Conservation (phyloP, 1,284 basidiomycete species). For the Volvariella volvacea region DNA sequence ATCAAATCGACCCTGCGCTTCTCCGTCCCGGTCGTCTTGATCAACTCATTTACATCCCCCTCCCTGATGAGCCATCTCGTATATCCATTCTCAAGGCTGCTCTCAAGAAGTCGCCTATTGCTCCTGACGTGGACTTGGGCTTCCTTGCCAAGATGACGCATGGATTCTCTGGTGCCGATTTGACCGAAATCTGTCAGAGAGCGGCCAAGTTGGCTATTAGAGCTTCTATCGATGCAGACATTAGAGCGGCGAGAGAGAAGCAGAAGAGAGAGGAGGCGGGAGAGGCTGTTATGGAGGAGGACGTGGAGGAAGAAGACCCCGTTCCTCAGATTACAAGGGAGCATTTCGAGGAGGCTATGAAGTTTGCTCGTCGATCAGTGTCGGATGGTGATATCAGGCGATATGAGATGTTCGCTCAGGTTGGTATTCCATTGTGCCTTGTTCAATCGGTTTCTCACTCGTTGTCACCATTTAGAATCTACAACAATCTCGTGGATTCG, state of each 20-base stretch:
- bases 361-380: conserved; percentile 86
- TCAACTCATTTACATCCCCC: conserved; percentile 88
- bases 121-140: conserved; percentile 77
- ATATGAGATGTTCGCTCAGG: conserved; percentile 88
- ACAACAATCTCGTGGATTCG: conserved; percentile 83
- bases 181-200: conserved; percentile 98
- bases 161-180: conserved; percentile 98
- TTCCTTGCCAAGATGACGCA: conserved; percentile 94
- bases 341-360: conserved; percentile 99
- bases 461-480: conserved; percentile 49
- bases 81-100: conserved; percentile 87
- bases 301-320: conserved; percentile 71
- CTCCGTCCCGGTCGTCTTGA: conserved; percentile 98
- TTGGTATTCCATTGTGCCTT: conserved; percentile 22
- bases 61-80: conserved; percentile 91
- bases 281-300: conserved; percentile 70
- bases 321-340: conserved; percentile 94
- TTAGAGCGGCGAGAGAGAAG: conserved; percentile 75
- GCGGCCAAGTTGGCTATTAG: conserved; percentile 96
- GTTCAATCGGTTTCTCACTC: conserved; percentile 6
- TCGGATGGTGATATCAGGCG: conserved; percentile 93
- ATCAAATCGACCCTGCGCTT: conserved; percentile 96
- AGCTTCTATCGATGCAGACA: conserved; percentile 91
- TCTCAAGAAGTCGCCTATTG: conserved; percentile 90
- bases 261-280: conserved; percentile 74